phyloP scores from a whole-genome alignment of 129 eudicot genomes.

The Tagetes patula region DNA sequence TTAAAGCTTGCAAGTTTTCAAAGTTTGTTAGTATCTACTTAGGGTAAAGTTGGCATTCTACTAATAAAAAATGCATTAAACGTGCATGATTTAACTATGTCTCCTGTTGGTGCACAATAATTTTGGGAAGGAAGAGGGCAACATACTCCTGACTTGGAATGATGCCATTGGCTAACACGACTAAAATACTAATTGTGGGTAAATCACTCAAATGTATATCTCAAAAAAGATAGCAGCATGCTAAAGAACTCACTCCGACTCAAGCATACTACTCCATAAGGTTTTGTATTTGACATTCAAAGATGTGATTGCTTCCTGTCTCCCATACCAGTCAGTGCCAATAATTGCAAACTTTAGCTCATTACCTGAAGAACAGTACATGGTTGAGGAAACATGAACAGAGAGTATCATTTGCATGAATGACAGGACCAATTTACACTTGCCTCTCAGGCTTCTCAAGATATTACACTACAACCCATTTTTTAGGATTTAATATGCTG shows the following conservation, averaged over 20 bases:
- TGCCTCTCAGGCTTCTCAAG: neutral
- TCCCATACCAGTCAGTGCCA: slow-evolving; percentile 55
- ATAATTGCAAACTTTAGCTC: slow-evolving; percentile 44
- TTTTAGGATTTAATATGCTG: neutral
- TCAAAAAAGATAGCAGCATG: neutral
- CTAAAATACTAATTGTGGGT: neutral
- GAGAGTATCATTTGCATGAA: neutral
- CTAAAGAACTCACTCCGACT: slow-evolving; percentile 60
- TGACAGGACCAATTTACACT: slow-evolving; percentile 6
- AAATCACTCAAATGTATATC: neutral
- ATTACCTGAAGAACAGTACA: slow-evolving; percentile 2
- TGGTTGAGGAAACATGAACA: neutral
- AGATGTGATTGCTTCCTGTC: slow-evolving; percentile 52
- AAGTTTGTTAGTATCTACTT: neutral
- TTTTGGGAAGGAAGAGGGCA: neutral
- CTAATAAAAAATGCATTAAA: neutral
- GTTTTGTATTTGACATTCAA: slow-evolving; percentile 55
- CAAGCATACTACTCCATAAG: slow-evolving; percentile 49
- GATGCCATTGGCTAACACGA: slow-evolving; percentile 16
- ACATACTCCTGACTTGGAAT: slow-evolving; percentile 8
- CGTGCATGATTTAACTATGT: neutral
- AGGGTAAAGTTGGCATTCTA: neutral
- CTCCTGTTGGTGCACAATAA: neutral
- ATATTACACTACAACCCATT: neutral
- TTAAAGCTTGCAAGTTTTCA: slow-evolving; percentile 2